Conservation (phyloP, 768 basidiomycete genomes). For the Phanerochaete carnosa region DNA sequence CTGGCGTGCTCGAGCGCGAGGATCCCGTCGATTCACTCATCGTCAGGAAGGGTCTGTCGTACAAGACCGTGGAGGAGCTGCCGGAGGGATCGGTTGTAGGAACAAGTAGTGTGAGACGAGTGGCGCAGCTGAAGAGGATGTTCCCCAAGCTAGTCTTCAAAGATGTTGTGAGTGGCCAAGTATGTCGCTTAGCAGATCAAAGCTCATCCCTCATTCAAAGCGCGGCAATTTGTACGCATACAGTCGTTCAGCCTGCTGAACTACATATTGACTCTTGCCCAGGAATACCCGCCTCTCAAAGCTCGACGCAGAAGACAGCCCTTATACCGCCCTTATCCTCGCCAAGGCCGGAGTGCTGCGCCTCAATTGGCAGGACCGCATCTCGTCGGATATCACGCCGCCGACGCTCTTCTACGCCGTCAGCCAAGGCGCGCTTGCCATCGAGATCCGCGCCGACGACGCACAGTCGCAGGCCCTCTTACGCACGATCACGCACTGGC, state of each 20-base stretch:
- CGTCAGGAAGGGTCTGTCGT: slow-evolving; percentile 68
- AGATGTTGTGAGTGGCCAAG: slow-evolving; percentile 71
- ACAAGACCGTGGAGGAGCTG: slow-evolving; percentile 75
- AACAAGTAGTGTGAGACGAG: slow-evolving; percentile 88
- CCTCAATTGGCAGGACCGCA: slow-evolving; percentile 67
- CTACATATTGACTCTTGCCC: slow-evolving; percentile 1
- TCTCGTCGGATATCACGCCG: slow-evolving; percentile 68
- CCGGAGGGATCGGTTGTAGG: slow-evolving; percentile 91
- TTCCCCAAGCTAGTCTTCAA: slow-evolving; percentile 77
- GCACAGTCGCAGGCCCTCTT: slow-evolving; percentile 59
- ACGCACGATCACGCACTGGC: slow-evolving; percentile 65
- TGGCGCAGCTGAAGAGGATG: slow-evolving; percentile 81
- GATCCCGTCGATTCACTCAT: slow-evolving; percentile 88
- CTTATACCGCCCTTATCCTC: slow-evolving; percentile 86
- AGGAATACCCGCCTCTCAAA: slow-evolving; percentile 91
- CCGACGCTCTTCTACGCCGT: slow-evolving; percentile 86
- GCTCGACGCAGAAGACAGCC: slow-evolving; percentile 78
- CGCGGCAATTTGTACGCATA: slow-evolving; percentile 80
- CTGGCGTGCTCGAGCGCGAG: slow-evolving; percentile 82
- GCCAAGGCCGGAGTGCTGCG: slow-evolving; percentile 92
- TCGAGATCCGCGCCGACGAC: slow-evolving; percentile 80
- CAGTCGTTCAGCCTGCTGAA: not conserved
- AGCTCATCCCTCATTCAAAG: slow-evolving; percentile 31
- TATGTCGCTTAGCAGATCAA: not conserved
- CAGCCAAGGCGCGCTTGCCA: slow-evolving; percentile 87